These are phyloP conservation scores for Triangularia verruculosa DNA, from an alignment of 2,329 filamentous ascomycete genomes.

Conservation along the genomic window DNA sequence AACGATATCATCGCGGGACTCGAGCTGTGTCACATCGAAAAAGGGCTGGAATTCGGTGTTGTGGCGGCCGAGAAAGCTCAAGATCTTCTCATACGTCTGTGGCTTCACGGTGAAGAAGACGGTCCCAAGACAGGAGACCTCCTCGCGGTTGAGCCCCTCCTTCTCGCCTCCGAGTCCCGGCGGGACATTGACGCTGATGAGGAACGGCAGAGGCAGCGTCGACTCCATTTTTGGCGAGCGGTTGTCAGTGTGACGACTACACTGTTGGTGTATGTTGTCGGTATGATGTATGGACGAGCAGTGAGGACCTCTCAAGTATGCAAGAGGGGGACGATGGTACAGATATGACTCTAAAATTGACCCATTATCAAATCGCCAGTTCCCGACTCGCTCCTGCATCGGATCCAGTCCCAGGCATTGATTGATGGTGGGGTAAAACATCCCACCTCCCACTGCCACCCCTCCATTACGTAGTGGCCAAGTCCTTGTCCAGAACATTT, in stretches of 20 bases:
- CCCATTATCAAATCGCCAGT: background rate
- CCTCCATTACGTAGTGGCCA: slow-evolving; percentile 16
- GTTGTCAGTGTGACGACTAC: background rate
- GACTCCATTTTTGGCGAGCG: slow-evolving; percentile 56
- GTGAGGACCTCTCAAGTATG: background rate
- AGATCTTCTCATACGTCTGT: slow-evolving; percentile 41
- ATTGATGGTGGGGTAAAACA: slow-evolving; percentile 22
- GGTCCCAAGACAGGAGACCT: slow-evolving; percentile 57
- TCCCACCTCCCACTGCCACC: slow-evolving; percentile 8
- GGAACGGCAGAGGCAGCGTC: slow-evolving; percentile 60
- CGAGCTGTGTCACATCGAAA: slow-evolving; percentile 71
- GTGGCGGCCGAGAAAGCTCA: slow-evolving; percentile 48
- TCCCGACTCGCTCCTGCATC: slow-evolving; percentile 23
- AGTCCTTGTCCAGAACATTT: slow-evolving; percentile 4
- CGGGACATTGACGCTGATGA: slow-evolving; percentile 55
- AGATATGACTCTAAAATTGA: slow-evolving; percentile 14
- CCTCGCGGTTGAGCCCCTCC: slow-evolving; percentile 53
- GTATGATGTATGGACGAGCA: background rate
- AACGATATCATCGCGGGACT: slow-evolving; percentile 69
- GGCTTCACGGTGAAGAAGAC: slow-evolving; percentile 54
- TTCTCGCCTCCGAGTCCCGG: slow-evolving; percentile 44
- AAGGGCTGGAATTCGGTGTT: slow-evolving; percentile 60
- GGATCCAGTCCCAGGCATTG: slow-evolving; percentile 8
- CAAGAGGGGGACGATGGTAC: background rate
- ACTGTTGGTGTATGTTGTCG: background rate